Percentiles rank a stretch among this genome's conserved stretches.
These are phyloP conservation scores for Hygrophoropsis aurantiaca DNA, from an alignment of 768 basidiomycete species.

Conservation along the genomic window DNA sequence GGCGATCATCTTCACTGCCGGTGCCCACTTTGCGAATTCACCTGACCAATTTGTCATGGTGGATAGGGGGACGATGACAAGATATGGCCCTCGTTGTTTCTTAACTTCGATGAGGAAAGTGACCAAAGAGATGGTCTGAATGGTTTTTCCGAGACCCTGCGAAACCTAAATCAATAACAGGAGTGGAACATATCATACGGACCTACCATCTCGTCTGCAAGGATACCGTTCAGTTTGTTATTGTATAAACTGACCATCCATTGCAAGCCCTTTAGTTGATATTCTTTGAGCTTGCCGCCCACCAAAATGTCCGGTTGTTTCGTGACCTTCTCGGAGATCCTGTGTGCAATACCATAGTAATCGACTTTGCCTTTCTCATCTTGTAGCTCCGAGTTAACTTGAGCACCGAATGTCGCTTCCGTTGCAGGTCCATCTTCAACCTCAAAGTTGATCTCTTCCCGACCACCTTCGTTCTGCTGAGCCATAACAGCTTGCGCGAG, in stretches of 20 bases:
- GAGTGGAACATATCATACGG: conserved; percentile 1
- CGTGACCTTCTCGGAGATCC: conserved; percentile 82
- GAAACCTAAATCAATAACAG: conserved; percentile 10
- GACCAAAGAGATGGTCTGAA: conserved; percentile 93
- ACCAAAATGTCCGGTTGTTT: conserved; percentile 72
- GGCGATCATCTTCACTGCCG: conserved; percentile 71
- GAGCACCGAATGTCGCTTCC: conserved; percentile 90
- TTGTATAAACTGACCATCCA: conserved; percentile 99
- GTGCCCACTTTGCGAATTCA: conserved; percentile 98
- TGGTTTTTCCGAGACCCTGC: conserved; percentile 93
- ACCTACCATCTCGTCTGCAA: conserved; percentile 90
- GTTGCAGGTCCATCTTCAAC: conserved; percentile 72
- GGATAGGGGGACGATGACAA: conserved; percentile 93
- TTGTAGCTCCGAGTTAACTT: conserved; percentile 57
- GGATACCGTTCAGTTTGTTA: conserved; percentile 91
- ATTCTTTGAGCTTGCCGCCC: conserved; percentile 91
- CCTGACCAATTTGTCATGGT: conserved; percentile 98
- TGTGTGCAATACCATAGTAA: conserved; percentile 95
- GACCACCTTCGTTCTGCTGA: conserved; percentile 77
- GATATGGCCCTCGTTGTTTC: conserved; percentile 88
- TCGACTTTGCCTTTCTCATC: conserved; percentile 79
- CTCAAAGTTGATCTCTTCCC: conserved; percentile 48
- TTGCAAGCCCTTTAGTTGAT: conserved; percentile 92
- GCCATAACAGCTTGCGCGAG: conserved; percentile 91
- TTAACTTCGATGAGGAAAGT: conserved; percentile 92